Conservation (phyloP, 1,139 yeast genomes). For the Blastobotrys serpentis region DNA sequence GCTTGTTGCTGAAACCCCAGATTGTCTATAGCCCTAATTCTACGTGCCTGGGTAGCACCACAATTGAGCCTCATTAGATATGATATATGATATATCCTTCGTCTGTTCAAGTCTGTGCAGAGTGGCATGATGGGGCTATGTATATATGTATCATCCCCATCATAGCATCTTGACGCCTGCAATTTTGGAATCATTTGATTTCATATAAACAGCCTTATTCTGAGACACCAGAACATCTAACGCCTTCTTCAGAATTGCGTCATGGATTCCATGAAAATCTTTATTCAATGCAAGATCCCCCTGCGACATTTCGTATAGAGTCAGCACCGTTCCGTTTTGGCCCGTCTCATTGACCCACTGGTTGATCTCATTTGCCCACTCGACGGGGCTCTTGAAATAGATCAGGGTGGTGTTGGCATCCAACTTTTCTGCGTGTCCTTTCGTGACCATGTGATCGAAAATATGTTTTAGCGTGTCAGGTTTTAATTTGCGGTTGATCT, state of each 20-base stretch:
- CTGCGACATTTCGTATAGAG: conserved; percentile 71
- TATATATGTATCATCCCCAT: no score
- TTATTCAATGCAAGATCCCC: conserved; percentile 61
- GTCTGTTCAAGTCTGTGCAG: no score
- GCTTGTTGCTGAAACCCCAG: no score
- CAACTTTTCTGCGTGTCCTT: conserved; percentile 53
- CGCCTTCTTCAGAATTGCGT: conserved; percentile 53
- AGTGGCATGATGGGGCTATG: no score
- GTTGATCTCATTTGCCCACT: conserved; percentile 67
- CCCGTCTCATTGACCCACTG: conserved; percentile 74
- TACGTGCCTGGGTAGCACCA: no score
- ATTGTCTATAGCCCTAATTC: no score
- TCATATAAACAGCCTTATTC: conserved; percentile 44
- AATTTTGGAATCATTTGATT: conserved; percentile 36
- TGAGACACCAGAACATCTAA: conserved; percentile 60
- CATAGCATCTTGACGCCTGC: conserved; percentile 38
- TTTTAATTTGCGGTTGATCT: conserved; percentile 54
- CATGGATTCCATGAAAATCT: conserved; percentile 64
- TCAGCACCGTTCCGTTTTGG: conserved; percentile 72
- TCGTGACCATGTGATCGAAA: conserved; percentile 55
- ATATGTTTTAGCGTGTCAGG: conserved; percentile 57
- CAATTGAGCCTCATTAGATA: no score
- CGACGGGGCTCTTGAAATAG: conserved; percentile 69
- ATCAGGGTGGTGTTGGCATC: conserved; percentile 48
- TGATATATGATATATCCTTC: no score